Evolutionary conservation across 768 basidiomycete species (phyloP), one percentile per base, ranked within the genome.

Genomic region (Albatrellus ellisii): DNA sequence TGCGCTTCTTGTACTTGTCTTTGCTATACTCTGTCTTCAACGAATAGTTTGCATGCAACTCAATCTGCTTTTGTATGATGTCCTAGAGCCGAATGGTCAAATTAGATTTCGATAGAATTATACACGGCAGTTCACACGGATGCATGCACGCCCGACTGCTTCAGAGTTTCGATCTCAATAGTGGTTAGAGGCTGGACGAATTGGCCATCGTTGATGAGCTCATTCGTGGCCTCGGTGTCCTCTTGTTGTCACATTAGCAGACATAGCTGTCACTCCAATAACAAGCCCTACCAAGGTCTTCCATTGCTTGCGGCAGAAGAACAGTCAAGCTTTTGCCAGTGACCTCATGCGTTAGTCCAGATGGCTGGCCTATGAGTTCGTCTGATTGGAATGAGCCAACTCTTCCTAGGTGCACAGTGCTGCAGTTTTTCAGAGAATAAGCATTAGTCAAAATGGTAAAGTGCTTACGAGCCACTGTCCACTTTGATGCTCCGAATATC

Each of bases 1-100:
- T 99, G 28, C 89, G 72, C 59, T 92, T 94, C 59, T 76, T 83
- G 62, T 97, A 99, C 58, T 99, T 99, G 55, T 98, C 92, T 61
- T 99, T 98, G 62, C 87, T 91, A 60, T 92, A 98, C 60, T 94
- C 95, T 1, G 92, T 98, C 62, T 98, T 98, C 37, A 98, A 66
- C 9, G 79, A 77, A 58, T 85, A 99, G 52, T 87, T 85, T 24
- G 85, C 80, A 54, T 98, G 94, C 53, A 80, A 75, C 52, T 88
- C 89, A 36, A 97, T 94, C 60, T 98, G 94, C 58, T 70, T 79
- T 55, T 85, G 79, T 56, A 98, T 94, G 40, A 99, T 97, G 54
- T 97, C 92, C 81, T 95, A 63, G 4, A 14, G n/a, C 9, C 27
- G 33, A 36, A 53, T 31, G 39, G 45, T 46, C 44, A 29, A 20